Evolutionary conservation across 2,329 filamentous ascomycete species (phyloP).

Genomic region (Cryoendolithus antarcticus): DNA sequence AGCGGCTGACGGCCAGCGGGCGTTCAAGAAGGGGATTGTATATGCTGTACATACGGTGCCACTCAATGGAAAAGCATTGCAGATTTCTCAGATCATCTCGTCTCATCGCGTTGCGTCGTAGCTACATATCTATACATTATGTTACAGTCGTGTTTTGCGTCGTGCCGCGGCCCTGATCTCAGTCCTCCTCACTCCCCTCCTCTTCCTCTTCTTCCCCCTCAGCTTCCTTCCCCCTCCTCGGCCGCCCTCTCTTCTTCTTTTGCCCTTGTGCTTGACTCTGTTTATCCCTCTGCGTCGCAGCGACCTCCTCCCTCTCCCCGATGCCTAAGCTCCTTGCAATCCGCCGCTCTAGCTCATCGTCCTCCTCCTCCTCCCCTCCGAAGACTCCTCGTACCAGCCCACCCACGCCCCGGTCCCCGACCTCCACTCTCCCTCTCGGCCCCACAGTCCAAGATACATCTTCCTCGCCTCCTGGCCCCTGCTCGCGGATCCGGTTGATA

Average conservation of each 20-base stretch:
- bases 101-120: no score
- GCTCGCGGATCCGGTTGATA: constrained; percentile 61
- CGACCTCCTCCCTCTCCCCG: constrained; percentile 6
- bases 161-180: no score
- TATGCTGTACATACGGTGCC: no score
- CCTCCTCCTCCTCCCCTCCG: constrained; percentile 24
- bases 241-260: constrained; percentile 10
- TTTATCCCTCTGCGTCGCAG: not conserved
- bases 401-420: constrained; percentile 62
- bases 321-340: constrained; percentile 23
- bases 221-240: constrained; percentile 6
- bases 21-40: no score
- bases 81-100: no score
- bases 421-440: constrained; percentile 71
- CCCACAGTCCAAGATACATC: constrained; percentile 73
- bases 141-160: no score
- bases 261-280: constrained; percentile 2
- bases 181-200: constrained; percentile 8
- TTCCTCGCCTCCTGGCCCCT: constrained; percentile 53
- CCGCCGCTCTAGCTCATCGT: constrained; percentile 20
- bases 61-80: no score
- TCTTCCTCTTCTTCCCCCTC: constrained; percentile 9
- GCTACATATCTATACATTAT: no score
- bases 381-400: constrained; percentile 52
- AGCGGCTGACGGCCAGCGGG: no score